Base-by-base conservation (phyloP, 139 green algal species). In the Picochlorum sp. region DNA sequence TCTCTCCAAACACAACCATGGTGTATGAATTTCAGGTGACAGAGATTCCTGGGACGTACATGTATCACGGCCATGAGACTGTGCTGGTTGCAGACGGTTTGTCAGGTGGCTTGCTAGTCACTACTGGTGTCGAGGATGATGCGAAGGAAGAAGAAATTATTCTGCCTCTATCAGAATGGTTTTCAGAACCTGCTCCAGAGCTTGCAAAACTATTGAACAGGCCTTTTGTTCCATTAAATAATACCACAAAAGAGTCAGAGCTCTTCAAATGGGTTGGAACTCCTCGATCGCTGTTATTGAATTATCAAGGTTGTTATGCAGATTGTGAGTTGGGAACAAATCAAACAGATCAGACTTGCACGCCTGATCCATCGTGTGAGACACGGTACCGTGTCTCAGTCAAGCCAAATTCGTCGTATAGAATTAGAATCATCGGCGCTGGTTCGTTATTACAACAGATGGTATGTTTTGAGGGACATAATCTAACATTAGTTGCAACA, bases 391-490 rank as follows among this genome's bases (percentile, higher is more conserved):
- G 20, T 38, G 6, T 30, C 9, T n/a, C 20, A 37, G 51, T 59
- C 15, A 23, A 37, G 23, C 23, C 51, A 41, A 63, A 60, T 62
- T 77, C 65, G 62, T 62, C 49, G 21, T 75, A 75, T 45, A 58
- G 45, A 20, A 34, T 85, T 32, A 65, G 79, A 2, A n/a, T 85
- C 7, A 71, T 85, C 59, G 77, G 75, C 37, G 65, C 57, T 4
- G 75, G 16, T 21, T 65, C 66, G 0, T 61, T 75, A 44, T 58
- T 75, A 15, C 82, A 78, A 57, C 68, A 78, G 58, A 82, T 67
- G 1, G 58, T 84, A 10, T 84, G 78, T 67, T 75, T 84, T 57
- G 70, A 82, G 34, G 58, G 41, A 3, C 74, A 82, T 54, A 64
- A 54, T 14, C 14, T 84, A 21, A 71, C 56, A 3, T 14, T 82